Conservation (phyloP, 352 stramenopile genomes). For the Phytopythium litorale region DNA sequence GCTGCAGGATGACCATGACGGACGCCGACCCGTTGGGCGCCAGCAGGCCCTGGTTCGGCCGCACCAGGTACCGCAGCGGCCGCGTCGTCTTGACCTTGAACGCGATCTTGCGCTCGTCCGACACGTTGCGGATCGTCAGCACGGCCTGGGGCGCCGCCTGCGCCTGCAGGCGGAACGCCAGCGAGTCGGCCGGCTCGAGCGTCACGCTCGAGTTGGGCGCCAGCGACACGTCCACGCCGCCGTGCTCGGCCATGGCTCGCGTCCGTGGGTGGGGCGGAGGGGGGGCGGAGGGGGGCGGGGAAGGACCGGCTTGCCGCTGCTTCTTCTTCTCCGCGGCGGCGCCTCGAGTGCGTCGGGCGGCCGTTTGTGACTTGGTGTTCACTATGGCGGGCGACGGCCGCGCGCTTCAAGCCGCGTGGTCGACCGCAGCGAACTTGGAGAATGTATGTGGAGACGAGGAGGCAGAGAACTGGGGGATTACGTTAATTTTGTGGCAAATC, state of each 20-base stretch:
- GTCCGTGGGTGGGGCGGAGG: neutral
- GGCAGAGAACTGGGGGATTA: neutral
- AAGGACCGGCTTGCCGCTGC: neutral
- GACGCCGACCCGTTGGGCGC: slow-evolving; percentile 68
- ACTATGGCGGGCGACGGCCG: neutral
- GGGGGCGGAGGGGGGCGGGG: neutral
- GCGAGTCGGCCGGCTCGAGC: slow-evolving; percentile 76
- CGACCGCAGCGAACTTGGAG: neutral
- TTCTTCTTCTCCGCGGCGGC: slow-evolving; percentile 3
- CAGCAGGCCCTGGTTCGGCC: slow-evolving; percentile 83
- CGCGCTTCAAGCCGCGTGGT: slow-evolving; percentile 7
- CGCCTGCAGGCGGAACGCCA: slow-evolving; percentile 67
- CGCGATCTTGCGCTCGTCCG: slow-evolving; percentile 75
- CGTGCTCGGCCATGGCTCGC: slow-evolving; percentile 36
- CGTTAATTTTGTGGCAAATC: neutral
- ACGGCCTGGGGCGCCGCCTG: slow-evolving; percentile 70
- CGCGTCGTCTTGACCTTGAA: slow-evolving; percentile 90
- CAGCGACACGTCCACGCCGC: slow-evolving; percentile 46
- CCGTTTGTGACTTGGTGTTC: no score
- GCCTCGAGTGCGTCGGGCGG: neutral
- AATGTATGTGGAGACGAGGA: neutral
- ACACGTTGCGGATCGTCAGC: slow-evolving; percentile 82
- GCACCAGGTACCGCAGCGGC: slow-evolving; percentile 86
- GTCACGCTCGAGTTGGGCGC: slow-evolving; percentile 75
- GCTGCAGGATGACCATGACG: slow-evolving; percentile 87